phyloP scores from a whole-genome alignment of 2,329 filamentous ascomycete genomes.

The Trichoderma gracile region DNA sequence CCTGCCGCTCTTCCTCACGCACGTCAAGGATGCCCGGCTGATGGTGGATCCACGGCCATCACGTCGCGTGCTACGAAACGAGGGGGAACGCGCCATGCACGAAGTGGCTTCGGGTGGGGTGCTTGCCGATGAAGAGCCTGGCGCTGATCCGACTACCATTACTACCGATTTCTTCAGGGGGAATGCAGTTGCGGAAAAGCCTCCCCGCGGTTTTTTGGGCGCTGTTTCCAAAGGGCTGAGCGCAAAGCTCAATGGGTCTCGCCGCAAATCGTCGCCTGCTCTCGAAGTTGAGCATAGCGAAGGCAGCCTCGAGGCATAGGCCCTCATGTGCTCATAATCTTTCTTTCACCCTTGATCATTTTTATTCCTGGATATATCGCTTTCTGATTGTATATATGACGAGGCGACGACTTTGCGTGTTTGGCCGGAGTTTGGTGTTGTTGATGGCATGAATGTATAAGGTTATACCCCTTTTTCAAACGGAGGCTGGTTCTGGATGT shows the following conservation, averaged over 20 bases:
- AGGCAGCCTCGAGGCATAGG: slow-evolving; percentile 29
- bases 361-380: slow-evolving; percentile 24
- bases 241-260: slow-evolving; percentile 33
- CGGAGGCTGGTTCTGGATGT: slow-evolving; percentile 16
- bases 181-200: slow-evolving; percentile 28
- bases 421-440: slow-evolving; percentile 18
- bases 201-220: slow-evolving; percentile 29
- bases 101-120: slow-evolving; percentile 26
- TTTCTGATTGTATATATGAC: slow-evolving; percentile 19
- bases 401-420: not conserved
- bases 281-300: slow-evolving; percentile 37
- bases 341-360: not conserved
- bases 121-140: slow-evolving; percentile 25
- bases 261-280: slow-evolving; percentile 37
- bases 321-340: not conserved
- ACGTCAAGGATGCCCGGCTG: slow-evolving; percentile 48
- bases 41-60: slow-evolving; percentile 43
- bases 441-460: slow-evolving; percentile 2
- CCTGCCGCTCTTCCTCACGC: slow-evolving; percentile 53
- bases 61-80: slow-evolving; percentile 28
- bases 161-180: slow-evolving; percentile 9
- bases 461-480: slow-evolving; percentile 26
- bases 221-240: slow-evolving; percentile 34
- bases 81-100: slow-evolving; percentile 29
- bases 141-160: slow-evolving; percentile 11